Evolutionary conservation across 139 green algal genomes (phyloP), one percentile per base, ranked within the genome.

Genomic region (Trebouxia sp.): DNA sequence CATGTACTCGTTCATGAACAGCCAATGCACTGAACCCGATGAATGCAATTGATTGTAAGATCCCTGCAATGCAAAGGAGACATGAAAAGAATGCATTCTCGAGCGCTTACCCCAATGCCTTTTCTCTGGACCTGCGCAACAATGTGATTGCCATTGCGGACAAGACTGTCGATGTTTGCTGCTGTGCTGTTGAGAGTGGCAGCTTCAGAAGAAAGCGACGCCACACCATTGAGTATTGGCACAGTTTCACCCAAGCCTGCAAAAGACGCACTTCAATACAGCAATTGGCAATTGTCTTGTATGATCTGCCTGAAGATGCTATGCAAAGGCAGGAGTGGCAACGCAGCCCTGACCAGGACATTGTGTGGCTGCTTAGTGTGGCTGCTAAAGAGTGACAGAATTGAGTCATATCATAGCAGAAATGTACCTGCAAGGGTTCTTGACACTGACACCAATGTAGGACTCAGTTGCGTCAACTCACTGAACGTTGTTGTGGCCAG

Each of bases 131-230:
- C 39, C 41, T 77, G 69, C 7, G 42, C 22, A 26, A 77, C 41
- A 14, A 41, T 38, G 10, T 51, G 35, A 26, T 17, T 51, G 38
- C 41, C 69, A 45, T 39, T 45, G 24, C 24, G 17, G 11, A 77
- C 69, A 14, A 53, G 26, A 17, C 38, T 53, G 41, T 37, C 42
- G 24, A 77, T 48, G 41, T 26, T 32, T 41, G 38, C 8, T 39
- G 69, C 69, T 77, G 41, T 38, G 22, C 26, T 56, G 9, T 77
- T 77, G 6, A 77, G 69, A n/a, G n/a, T 77, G n/a, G 9, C 12
- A 26, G 69, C 43, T 24, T 77, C 24, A 20, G n/a, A 15, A 12
- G 41, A 10, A 39, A 55, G 26, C 12, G 43, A 77, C 32, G 41
- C 26, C 24, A 77, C 41, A 38, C 26, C 15, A 26, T n/a, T 77